Conservation (phyloP, 352 stramenopile species). For the Blastocystis sp. region DNA sequence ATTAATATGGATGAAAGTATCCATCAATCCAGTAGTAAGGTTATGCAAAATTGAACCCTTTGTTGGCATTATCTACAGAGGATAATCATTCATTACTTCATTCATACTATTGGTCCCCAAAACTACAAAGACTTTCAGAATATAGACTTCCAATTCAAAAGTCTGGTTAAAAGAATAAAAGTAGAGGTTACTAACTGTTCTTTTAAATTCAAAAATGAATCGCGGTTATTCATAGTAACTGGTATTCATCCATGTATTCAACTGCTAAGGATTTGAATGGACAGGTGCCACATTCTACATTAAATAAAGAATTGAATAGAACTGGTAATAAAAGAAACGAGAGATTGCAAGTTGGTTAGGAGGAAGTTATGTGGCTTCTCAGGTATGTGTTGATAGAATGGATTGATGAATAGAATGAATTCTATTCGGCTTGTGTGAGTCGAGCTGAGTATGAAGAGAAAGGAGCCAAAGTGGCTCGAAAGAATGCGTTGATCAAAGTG, state of each 20-base stretch:
- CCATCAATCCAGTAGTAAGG: constrained; percentile 25
- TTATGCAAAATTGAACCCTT: background rate
- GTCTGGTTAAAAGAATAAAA: too few relatives aligned
- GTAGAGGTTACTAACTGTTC: too few relatives aligned
- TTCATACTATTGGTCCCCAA: too few relatives aligned
- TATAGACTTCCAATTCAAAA: background rate
- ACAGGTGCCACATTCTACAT: too few relatives aligned
- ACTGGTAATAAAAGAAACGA: constrained; percentile 64
- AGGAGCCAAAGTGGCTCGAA: constrained; percentile 69
- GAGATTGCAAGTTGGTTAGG: constrained; percentile 27
- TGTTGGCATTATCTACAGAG: background rate
- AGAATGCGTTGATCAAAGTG: constrained; percentile 26
- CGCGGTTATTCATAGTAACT: too few relatives aligned
- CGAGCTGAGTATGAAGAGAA: constrained; percentile 91
- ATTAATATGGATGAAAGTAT: constrained; percentile 53
- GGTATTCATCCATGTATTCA: too few relatives aligned
- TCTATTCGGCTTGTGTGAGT: constrained; percentile 87
- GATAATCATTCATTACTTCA: background rate
- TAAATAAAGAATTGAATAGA: too few relatives aligned
- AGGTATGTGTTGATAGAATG: constrained; percentile 66
- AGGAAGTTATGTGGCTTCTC: constrained; percentile 65
- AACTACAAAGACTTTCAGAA: background rate
- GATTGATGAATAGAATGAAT: constrained; percentile 71
- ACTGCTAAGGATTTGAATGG: too few relatives aligned
- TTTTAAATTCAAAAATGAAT: too few relatives aligned